A percentile compares a stretch with the other conserved stretches of the same genome.
Evolutionary conservation across 768 basidiomycete species (phyloP).

Genomic region (Rhodotorula kratochvilovae): DNA sequence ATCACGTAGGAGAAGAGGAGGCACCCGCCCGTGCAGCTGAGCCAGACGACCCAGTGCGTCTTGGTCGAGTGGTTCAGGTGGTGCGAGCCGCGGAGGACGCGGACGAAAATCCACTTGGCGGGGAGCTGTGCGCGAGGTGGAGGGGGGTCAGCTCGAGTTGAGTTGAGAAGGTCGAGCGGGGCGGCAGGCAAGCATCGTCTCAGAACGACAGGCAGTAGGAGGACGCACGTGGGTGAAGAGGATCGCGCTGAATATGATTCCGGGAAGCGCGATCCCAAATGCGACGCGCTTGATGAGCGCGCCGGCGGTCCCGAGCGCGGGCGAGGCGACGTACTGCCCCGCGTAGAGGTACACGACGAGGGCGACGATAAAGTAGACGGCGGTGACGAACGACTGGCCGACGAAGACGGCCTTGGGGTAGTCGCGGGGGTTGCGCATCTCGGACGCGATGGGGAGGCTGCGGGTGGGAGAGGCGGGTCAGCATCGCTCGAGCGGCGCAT

Average conservation of each 20-base stretch:
- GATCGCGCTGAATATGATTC: slow-evolving; percentile 23
- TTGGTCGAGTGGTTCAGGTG: slow-evolving; percentile 35
- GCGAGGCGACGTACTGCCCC: slow-evolving; percentile 42
- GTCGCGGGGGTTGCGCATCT: slow-evolving; percentile 47
- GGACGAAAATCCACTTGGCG: slow-evolving; percentile 42
- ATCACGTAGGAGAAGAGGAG: slow-evolving; percentile 39
- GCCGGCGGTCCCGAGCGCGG: slow-evolving; percentile 45
- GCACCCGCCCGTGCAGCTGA: slow-evolving; percentile 14
- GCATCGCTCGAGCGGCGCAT: neutral
- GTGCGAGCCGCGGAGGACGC: slow-evolving; percentile 32
- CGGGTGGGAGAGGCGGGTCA: neutral
- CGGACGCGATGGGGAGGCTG: slow-evolving; percentile 43
- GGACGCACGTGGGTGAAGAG: neutral
- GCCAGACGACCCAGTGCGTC: slow-evolving; percentile 40
- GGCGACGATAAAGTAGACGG: slow-evolving; percentile 40
- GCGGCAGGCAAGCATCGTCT: no score
- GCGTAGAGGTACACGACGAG: slow-evolving; percentile 38
- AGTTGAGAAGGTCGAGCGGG: no score
- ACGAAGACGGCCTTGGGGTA: slow-evolving; percentile 44
- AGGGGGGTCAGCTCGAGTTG: no score
- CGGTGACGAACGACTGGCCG: slow-evolving; percentile 8
- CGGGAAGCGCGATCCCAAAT: slow-evolving; percentile 42
- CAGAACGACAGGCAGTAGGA: no score
- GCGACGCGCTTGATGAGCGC: slow-evolving; percentile 39
- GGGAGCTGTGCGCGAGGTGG: neutral